Percentiles rank a stretch among this genome's conserved stretches.
These are phyloP conservation scores for Fusarium siculi DNA, from an alignment of 2,329 filamentous ascomycete genomes.

Conservation along the genomic window DNA sequence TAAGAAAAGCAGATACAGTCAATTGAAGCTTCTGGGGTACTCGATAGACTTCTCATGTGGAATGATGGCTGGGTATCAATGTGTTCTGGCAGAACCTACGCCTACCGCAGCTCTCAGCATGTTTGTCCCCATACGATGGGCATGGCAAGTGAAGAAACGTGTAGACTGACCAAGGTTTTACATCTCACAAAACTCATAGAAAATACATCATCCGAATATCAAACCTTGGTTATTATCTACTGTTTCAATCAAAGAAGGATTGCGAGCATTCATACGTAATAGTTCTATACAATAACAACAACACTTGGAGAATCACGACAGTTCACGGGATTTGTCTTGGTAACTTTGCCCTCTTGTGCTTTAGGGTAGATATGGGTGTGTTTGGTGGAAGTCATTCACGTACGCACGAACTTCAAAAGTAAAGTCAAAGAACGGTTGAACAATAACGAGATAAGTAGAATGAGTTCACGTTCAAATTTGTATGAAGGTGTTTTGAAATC, in stretches of 20 bases:
- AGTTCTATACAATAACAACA: neutral
- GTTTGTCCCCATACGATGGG: neutral
- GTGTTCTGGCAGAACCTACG: neutral
- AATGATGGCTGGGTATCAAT: neutral
- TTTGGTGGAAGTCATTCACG: neutral
- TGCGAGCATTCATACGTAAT: neutral
- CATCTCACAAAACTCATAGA: no score
- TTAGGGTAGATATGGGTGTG: neutral
- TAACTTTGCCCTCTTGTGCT: neutral
- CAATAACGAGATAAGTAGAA: neutral
- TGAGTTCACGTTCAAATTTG: accelerated
- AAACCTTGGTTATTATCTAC: no score
- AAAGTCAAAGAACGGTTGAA: neutral
- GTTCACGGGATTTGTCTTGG: neutral
- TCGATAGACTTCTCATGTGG: neutral
- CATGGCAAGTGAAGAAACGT: neutral
- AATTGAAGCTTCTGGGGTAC: neutral
- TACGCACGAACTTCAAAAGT: neutral
- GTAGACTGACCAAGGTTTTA: neutral
- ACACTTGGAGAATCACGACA: neutral
- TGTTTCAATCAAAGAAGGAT: neutral
- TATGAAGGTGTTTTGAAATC: no score
- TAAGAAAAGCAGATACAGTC: no score
- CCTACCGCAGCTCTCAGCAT: neutral
- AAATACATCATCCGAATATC: neutral